Evolutionary conservation across 768 basidiomycete species (phyloP).

Genomic region (Saitozyma sp.): DNA sequence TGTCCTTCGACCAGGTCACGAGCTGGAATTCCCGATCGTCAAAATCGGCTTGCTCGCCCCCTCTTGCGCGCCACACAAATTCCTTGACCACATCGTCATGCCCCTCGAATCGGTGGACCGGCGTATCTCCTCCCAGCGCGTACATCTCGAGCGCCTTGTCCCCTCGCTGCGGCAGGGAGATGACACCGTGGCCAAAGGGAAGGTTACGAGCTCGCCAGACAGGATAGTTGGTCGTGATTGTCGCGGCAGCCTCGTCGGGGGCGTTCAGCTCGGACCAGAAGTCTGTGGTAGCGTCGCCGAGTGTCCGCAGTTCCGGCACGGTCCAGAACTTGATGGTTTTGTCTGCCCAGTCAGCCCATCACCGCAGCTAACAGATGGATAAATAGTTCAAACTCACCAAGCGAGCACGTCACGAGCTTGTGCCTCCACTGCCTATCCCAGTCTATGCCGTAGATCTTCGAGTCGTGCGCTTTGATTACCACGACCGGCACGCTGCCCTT

Average conservation of each 20-base stretch:
- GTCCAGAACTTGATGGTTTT: conserved; percentile 90
- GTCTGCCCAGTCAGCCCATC: conserved; percentile 55
- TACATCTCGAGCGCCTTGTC: conserved; percentile 84
- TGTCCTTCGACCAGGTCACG: conserved; percentile 84
- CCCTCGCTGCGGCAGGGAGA: conserved; percentile 85
- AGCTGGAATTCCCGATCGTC: conserved; percentile 64
- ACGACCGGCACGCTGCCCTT: conserved; percentile 83
- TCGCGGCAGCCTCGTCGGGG: conserved; percentile 38
- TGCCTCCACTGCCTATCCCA: conserved; percentile 77
- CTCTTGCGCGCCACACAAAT: conserved; percentile 84
- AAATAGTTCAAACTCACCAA: conserved; percentile 52
- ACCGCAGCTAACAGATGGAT: background rate
- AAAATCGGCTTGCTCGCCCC: conserved; percentile 56
- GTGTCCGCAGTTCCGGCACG: conserved; percentile 44
- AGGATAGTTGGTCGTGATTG: conserved; percentile 73
- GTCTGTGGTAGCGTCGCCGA: conserved; percentile 10
- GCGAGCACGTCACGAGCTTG: conserved; percentile 88
- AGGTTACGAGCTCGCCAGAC: conserved; percentile 91
- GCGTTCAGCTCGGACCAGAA: conserved; percentile 31
- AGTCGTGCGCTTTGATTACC: conserved; percentile 74
- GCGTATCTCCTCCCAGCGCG: conserved; percentile 53
- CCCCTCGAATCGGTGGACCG: conserved; percentile 75
- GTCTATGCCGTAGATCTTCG: conserved; percentile 96
- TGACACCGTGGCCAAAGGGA: conserved; percentile 85
- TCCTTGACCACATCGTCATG: conserved; percentile 94